Evolutionary conservation across 257 asterid species (phyloP).

Genomic region (Mentha longifolia): DNA sequence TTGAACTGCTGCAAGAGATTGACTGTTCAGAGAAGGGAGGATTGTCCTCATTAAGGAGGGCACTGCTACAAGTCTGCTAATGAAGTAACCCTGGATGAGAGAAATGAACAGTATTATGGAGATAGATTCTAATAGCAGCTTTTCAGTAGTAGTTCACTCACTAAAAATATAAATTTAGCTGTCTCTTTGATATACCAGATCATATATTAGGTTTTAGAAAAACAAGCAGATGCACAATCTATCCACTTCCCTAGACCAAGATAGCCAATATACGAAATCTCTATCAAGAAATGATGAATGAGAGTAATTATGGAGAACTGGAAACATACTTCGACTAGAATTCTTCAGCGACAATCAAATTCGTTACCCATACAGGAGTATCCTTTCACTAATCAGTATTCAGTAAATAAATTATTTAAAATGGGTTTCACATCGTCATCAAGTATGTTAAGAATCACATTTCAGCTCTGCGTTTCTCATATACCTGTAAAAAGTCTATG

Average conservation of each 20-base stretch:
- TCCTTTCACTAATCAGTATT: constrained; percentile 2
- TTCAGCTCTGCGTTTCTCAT: constrained; percentile 21
- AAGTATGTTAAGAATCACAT: constrained; percentile 27
- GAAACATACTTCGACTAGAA: not conserved
- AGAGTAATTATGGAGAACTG: constrained; percentile 18
- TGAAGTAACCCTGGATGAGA: constrained; percentile 67
- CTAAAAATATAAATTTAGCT: too few relatives aligned
- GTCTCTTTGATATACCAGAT: too few relatives aligned
- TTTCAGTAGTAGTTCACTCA: constrained; percentile 9
- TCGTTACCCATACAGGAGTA: constrained; percentile 10
- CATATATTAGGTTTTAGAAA: too few relatives aligned
- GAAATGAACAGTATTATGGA: constrained; percentile 25
- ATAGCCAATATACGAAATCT: constrained; percentile 21
- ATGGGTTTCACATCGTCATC: constrained; percentile 20
- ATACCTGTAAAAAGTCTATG: constrained; percentile 76
- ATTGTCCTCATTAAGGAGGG: constrained; percentile 82
- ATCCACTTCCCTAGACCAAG: constrained; percentile 21
- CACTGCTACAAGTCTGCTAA: constrained; percentile 82
- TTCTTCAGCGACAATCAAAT: constrained; percentile 9
- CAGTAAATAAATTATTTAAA: constrained; percentile 12
- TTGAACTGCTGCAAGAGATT: constrained; percentile 42
- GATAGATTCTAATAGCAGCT: constrained; percentile 1
- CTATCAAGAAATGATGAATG: constrained; percentile 16
- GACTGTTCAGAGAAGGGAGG: constrained; percentile 63
- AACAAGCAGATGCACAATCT: constrained; percentile 4